Evolutionary conservation across 495 filamentous ascomycete genomes (phyloP), one percentile per base, ranked within the genome.

Genomic region (Clohesyomyces aquaticus): DNA sequence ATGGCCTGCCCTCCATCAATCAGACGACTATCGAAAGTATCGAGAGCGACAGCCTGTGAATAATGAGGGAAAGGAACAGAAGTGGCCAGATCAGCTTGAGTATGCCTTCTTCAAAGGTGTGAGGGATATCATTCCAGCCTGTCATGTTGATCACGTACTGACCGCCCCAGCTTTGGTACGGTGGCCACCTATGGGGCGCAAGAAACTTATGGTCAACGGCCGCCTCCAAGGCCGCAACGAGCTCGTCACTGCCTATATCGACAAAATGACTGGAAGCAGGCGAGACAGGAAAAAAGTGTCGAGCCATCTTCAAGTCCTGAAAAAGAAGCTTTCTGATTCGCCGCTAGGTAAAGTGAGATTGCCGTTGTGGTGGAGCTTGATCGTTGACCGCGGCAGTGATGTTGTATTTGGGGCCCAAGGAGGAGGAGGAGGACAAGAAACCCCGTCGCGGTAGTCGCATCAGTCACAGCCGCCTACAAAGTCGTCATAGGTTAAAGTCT

Each of bases 241-340:
- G 79, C 80, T 96, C 54, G 94, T 98, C 71, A 83, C 86, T 38
- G 85, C 91, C 67, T 92, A 88, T 68, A 89, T 98, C 49, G 85
- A 82, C 67, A 83, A 84, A 59, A 77, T 79, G 58, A 91, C 88
- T 46, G 88, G 87, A 35, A 86, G 83, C 68, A 69, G 72, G 29
- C 83, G 91, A 59, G 79, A 73, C 41, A 80, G 94, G 55, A 98
- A 98, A 75, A 90, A 96, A 73, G 90, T 98, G 9, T 97, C 93
- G 0, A 97, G 93, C 68, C 94, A 98, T 74, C 89, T 98, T 61
- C 94, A 98, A 78, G 93, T 97, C n/a, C 76, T 98, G 46, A 96
- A 95, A 77, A 85, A 85, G 12, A 89, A 92, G 69, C 79, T 93
- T 63, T 79, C 81, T 57, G 79, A 83, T 22, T 82, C 89, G 67